A percentile compares a stretch with the other conserved stretches of the same genome.
phyloP scores from a whole-genome alignment of 805 yeast genomes.

The Myxozyma kluyveri region DNA sequence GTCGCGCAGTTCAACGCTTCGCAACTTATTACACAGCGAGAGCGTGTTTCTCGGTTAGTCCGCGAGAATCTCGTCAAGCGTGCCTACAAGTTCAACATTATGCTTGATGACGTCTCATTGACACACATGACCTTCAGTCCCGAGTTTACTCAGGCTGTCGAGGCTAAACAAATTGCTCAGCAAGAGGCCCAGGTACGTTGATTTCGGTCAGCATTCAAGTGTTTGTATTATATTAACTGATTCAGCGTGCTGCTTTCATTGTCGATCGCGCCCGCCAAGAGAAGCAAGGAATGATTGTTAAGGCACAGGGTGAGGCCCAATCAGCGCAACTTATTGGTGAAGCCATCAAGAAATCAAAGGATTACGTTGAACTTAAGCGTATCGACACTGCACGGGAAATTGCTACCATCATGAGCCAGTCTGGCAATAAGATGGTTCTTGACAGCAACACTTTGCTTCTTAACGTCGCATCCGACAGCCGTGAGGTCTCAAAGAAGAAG shows the following conservation, averaged over 20 bases:
- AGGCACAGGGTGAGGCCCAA: slow-evolving; percentile 97
- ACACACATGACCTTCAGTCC: slow-evolving; percentile 97
- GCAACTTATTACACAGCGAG: slow-evolving; percentile 98
- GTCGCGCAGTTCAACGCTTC: slow-evolving; percentile 99
- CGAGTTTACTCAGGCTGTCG: slow-evolving; percentile 95
- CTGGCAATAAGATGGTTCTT: slow-evolving; percentile 88
- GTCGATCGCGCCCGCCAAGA: slow-evolving; percentile 98
- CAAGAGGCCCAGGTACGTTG: slow-evolving; percentile 78
- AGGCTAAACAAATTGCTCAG: slow-evolving; percentile 98
- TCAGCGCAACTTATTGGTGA: slow-evolving; percentile 98
- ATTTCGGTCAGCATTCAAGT: background rate
- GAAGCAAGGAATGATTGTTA: slow-evolving; percentile 93
- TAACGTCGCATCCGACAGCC: slow-evolving; percentile 79
- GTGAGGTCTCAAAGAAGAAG: slow-evolving; percentile 39
- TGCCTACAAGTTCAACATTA: slow-evolving; percentile 82
- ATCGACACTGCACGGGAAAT: slow-evolving; percentile 96
- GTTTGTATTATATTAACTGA: background rate
- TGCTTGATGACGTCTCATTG: slow-evolving; percentile 91
- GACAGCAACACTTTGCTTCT: slow-evolving; percentile 90
- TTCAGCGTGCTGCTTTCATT: slow-evolving; percentile 79
- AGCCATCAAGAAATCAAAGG: slow-evolving; percentile 93
- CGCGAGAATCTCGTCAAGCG: slow-evolving; percentile 88
- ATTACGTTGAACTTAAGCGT: slow-evolving; percentile 94
- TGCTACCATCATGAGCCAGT: slow-evolving; percentile 75
- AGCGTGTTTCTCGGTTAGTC: slow-evolving; percentile 85